Evolutionary conservation across 2,329 filamentous ascomycete genomes (phyloP).

Genomic region (Didymella lethalis): DNA sequence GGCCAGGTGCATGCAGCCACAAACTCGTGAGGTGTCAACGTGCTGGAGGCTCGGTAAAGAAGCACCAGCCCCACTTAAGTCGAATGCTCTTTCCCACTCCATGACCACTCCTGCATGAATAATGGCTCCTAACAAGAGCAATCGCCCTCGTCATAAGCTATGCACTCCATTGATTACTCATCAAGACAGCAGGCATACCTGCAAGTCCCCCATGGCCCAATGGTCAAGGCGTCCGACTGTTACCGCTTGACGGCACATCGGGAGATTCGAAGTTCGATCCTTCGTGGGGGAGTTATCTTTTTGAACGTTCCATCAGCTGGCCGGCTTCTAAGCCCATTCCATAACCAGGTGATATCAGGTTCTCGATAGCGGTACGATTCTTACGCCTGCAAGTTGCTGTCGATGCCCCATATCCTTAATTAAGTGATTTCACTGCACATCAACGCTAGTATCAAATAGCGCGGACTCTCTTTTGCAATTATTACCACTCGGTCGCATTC

Average conservation of each 20-base stretch:
- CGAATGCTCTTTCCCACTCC: not conserved
- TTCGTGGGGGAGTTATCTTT: constrained; percentile 12
- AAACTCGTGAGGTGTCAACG: not conserved
- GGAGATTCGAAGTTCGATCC: constrained; percentile 20
- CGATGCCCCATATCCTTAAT: too few species aligned
- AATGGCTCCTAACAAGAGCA: not conserved
- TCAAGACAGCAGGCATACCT: constrained; percentile 1
- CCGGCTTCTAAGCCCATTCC: not conserved
- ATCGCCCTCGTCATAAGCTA: not conserved
- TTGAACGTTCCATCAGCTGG: not conserved
- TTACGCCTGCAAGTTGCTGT: not conserved
- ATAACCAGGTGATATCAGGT: not conserved
- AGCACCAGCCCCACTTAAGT: not conserved
- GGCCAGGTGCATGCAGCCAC: not conserved
- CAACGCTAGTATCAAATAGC: not conserved
- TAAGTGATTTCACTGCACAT: not conserved
- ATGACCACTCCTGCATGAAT: not conserved
- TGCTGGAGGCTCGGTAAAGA: not conserved
- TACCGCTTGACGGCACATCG: constrained; percentile 12
- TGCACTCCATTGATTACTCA: not conserved
- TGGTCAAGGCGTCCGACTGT: constrained; percentile 19
- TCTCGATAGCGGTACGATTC: not conserved
- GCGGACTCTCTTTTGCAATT: not conserved
- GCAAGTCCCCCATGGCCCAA: constrained; percentile 14
- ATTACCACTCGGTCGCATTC: not conserved